Percentiles rank a stretch among this genome's conserved stretches.
Conservation (phyloP, 108 stramenopile genomes). For the Fistulifera pelliculosa region DNA sequence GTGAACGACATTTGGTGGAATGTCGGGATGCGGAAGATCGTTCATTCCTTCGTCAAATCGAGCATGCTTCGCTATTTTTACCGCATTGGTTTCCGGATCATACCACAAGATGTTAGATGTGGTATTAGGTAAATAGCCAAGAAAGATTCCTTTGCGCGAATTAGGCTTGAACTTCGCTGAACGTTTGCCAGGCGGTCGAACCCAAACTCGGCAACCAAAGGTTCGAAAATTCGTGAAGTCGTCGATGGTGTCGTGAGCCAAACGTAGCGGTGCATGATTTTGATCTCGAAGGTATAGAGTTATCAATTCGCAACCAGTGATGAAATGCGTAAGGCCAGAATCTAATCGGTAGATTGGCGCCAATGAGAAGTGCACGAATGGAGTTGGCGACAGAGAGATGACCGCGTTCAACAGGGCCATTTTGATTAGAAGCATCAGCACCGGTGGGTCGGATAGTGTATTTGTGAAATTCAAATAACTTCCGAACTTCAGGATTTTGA, state of each 20-base stretch:
- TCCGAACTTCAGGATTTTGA: constrained; percentile 6
- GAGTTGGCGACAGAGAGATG: constrained; percentile 11
- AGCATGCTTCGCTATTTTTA: constrained; percentile 24
- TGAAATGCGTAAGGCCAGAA: constrained; percentile 21
- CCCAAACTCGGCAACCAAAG: constrained; percentile 23
- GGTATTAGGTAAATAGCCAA: constrained; percentile 16
- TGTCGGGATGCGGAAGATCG: constrained; percentile 13
- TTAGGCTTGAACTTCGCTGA: constrained; percentile 3
- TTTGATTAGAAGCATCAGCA: constrained; percentile 18
- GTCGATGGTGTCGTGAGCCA: constrained; percentile 1
- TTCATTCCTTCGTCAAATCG: constrained; percentile 36
- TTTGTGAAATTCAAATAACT: constrained; percentile 1
- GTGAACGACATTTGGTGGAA: constrained; percentile 23
- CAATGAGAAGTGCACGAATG: constrained; percentile 12
- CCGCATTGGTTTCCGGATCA: constrained; percentile 7
- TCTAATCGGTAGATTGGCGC: constrained; percentile 11
- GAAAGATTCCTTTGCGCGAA: constrained; percentile 22
- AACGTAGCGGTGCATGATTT: background rate
- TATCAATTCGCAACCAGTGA: constrained; percentile 11
- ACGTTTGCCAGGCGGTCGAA: constrained; percentile 2
- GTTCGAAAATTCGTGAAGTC: constrained; percentile 16
- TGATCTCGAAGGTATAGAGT: constrained; percentile 2
- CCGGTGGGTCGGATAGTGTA: constrained; percentile 18
- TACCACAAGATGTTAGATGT: constrained; percentile 16
- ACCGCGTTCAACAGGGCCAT: constrained; percentile 14